Percentiles rank a stretch among this genome's conserved stretches.
phyloP scores from a whole-genome alignment of 352 stramenopile species.

The Phytophthora sojae region DNA sequence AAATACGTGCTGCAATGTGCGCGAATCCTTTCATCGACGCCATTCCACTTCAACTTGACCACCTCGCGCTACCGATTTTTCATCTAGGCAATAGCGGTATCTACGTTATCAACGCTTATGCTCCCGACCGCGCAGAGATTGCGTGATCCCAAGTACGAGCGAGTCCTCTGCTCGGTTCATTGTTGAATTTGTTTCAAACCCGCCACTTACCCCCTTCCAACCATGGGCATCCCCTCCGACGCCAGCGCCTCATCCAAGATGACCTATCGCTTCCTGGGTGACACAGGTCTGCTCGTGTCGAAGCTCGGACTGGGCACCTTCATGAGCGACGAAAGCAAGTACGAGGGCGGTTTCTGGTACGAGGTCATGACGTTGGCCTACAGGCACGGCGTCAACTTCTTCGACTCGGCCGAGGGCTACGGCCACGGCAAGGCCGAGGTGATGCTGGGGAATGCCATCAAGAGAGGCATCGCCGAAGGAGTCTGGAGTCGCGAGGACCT shows the following conservation, averaged over 20 bases:
- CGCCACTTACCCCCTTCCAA: not conserved
- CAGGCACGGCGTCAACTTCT: constrained; percentile 23
- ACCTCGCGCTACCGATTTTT: too few species aligned
- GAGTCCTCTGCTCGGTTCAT: too few species aligned
- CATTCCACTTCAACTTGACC: too few species aligned
- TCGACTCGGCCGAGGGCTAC: constrained; percentile 18
- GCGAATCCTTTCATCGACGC: too few species aligned
- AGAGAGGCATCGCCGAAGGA: constrained; percentile 12
- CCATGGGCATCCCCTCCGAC: not conserved
- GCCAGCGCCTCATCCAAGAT: constrained; percentile 28
- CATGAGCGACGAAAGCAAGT: constrained; percentile 23
- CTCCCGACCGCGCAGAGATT: not conserved
- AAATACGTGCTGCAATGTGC: too few species aligned
- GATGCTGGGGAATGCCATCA: constrained; percentile 7
- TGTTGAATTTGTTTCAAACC: too few species aligned
- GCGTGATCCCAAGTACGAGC: not conserved
- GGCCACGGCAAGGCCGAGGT: not conserved
- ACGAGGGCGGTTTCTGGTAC: constrained; percentile 18
- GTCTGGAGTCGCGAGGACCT: constrained; percentile 11
- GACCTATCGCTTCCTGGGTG: constrained; percentile 57
- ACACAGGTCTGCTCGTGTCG: constrained; percentile 52
- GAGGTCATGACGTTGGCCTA: constrained; percentile 12
- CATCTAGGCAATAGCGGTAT: too few species aligned
- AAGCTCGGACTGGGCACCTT: constrained; percentile 45
- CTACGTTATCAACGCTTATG: too few species aligned